Percentiles rank a stretch among this genome's conserved stretches.
These are phyloP conservation scores for Mycena belliarum DNA, from an alignment of 768 basidiomycete genomes.

Conservation along the genomic window DNA sequence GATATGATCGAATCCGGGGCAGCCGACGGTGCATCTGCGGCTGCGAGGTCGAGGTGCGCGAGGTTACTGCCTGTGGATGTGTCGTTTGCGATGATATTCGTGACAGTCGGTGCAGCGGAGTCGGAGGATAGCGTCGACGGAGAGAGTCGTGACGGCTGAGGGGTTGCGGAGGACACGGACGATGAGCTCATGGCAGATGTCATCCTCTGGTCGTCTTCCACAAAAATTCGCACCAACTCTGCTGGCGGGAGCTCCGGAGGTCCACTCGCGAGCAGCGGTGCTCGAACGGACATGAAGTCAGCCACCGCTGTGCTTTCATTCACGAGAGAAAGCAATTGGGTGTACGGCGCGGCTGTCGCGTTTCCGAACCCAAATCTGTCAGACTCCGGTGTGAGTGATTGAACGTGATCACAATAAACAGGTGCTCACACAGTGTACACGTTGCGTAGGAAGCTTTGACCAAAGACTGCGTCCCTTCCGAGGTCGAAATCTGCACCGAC, in stretches of 20 bases:
- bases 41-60: background rate
- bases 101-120: background rate
- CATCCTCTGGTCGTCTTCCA: no score
- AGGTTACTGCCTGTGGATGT: background rate
- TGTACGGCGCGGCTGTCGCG: background rate
- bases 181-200: background rate
- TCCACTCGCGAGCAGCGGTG: background rate
- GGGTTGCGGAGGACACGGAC: background rate
- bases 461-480: background rate
- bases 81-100: no score
- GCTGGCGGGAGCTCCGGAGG: background rate
- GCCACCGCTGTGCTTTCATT: background rate
- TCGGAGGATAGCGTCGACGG: no score
- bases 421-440: no score
- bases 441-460: background rate
- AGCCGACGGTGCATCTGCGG: background rate
- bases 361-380: constrained; percentile 1
- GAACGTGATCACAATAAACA: background rate
- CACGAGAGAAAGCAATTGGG: background rate
- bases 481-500: background rate
- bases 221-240: background rate
- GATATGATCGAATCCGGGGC: background rate
- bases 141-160: no score
- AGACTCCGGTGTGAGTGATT: background rate
- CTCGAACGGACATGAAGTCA: background rate